Evolutionary conservation across 2,329 filamentous ascomycete genomes (phyloP), one percentile per base, ranked within the genome.

Genomic region (Penicillium sp.): DNA sequence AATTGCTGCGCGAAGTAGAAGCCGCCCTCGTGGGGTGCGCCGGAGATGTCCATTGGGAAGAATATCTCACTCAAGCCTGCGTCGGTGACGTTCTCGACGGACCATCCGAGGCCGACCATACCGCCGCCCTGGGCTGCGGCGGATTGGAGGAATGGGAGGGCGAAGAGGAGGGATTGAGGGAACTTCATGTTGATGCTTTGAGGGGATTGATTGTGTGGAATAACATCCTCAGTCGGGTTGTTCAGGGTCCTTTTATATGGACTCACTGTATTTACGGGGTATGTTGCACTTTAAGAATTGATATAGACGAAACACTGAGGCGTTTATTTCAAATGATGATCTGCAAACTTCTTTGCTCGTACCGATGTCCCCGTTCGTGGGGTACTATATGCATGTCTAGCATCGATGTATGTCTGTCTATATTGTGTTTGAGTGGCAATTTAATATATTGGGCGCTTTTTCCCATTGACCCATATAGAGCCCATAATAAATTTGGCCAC

Each of bases 111-210:
- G 31, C 31, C 31, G 31, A 31, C 31, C 31, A 31, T 31, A 31
- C 31, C 31, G 31, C 31, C 31, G 31, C 43, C 43, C 11, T 45
- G 53, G 56, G 61, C 58, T 6, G 43, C 23, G 15, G 60, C 40
- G 8, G 61, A 44, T 25, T 54, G 45, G 33, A 62, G 31, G 34
- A 53, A 31, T 4, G 51, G 19, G 38, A 63, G 25, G 5, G 58
- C 50, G 21, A 59, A 41, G 9, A 63, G 50, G 41, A 61, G 56
- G 8, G 45, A 19, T 21, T 40, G 29, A 21, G 38, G 8, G 29
- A 49, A 16, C 33, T 59, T 62, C 60, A 61, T 62, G 21, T 38
- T 54, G 38, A 9, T 16, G 11, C 34, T 6, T 23, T 10, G 27
- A 21, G 25, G 15, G 25, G 36, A 33, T 41, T 50, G 27, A 3